Percentiles rank a stretch among this genome's conserved stretches.
Evolutionary conservation across 106 monocot species (phyloP).

Genomic region (Allium sativum): DNA sequence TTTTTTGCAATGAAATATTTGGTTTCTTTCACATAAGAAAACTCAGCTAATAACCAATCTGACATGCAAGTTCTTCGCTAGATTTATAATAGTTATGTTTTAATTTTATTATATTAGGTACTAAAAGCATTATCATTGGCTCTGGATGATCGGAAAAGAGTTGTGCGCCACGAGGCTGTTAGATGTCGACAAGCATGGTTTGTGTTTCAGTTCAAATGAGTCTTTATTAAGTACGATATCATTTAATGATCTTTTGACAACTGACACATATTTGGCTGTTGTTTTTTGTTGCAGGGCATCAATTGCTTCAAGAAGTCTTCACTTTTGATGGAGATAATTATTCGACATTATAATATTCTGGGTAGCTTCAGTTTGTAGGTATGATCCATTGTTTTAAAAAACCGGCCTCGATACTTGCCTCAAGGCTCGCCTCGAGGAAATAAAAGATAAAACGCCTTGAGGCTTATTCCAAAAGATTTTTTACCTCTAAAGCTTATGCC

Average conservation of each 20-base stretch:
- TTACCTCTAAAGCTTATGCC: no score
- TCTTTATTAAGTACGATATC: neutral
- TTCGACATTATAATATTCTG: no score
- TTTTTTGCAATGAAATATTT: neutral
- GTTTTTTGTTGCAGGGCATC: constrained; percentile 12
- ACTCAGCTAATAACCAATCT: no score
- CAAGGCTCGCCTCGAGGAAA: no score
- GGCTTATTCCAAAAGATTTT: no score
- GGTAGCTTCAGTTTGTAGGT: no score
- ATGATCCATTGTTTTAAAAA: no score
- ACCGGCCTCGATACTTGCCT: no score
- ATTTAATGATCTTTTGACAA: neutral
- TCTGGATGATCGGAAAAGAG: constrained; percentile 68
- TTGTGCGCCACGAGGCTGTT: constrained; percentile 80
- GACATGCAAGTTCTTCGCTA: no score
- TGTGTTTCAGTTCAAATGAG: neutral
- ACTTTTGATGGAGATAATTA: neutral
- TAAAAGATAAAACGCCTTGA: no score
- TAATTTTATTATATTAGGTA: constrained; percentile 35
- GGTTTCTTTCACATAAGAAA: neutral
- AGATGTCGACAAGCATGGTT: constrained; percentile 85
- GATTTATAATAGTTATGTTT: neutral
- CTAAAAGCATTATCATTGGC: constrained; percentile 44
- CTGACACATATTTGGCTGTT: neutral
- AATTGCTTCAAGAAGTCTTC: constrained; percentile 11